Evolutionary conservation across 495 filamentous ascomycete species (phyloP).

Genomic region (Neurospora cerealis): DNA sequence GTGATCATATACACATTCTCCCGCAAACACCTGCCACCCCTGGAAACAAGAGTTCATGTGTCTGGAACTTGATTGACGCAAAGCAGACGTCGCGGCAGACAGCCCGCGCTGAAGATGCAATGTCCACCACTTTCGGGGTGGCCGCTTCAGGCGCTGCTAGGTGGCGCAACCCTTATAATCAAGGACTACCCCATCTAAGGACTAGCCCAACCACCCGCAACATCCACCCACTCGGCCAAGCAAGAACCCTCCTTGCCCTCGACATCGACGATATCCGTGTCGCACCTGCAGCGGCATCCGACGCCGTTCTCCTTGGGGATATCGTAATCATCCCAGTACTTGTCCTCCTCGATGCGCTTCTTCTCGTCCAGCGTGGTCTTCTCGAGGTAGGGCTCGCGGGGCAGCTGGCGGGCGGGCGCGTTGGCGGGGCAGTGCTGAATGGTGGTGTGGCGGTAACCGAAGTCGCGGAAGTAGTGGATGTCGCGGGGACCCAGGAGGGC

Average conservation of each 20-base stretch:
- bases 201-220: constrained; percentile 86
- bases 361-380: constrained; percentile 76
- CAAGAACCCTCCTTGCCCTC: constrained; percentile 96
- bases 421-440: constrained; percentile 99
- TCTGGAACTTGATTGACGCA: neutral
- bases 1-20: neutral
- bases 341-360: constrained; percentile 84
- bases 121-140: neutral
- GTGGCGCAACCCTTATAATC: neutral
- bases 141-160: neutral
- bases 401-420: constrained; percentile 80
- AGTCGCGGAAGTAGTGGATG: constrained; percentile 99
- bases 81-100: neutral
- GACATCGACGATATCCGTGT: constrained; percentile 97
- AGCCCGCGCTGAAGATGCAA: neutral
- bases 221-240: constrained; percentile 92
- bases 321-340: constrained; percentile 90
- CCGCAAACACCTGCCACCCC: neutral
- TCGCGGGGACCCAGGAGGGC: constrained; percentile 70
- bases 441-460: constrained; percentile 96
- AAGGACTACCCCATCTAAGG: constrained; percentile 56
- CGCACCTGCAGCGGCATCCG: constrained; percentile 91
- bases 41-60: neutral
- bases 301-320: constrained; percentile 90
- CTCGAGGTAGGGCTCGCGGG: constrained; percentile 74